phyloP scores from a whole-genome alignment of 1,284 basidiomycete genomes.

The Fomes fomentarius region DNA sequence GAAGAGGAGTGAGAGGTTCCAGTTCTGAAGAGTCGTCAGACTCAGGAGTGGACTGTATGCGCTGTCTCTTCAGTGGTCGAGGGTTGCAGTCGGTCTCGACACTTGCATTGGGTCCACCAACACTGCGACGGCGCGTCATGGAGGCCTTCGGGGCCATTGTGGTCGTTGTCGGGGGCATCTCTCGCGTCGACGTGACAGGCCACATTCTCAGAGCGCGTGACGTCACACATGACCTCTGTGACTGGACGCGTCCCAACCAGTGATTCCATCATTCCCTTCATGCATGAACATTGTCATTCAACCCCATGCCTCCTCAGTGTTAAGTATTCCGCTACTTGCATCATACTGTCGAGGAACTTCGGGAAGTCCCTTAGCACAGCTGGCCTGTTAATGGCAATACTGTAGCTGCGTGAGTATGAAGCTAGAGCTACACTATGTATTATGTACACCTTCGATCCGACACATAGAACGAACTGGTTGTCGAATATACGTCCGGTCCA shows the following conservation, averaged over 20 bases:
- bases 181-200: not conserved
- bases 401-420: too few species aligned
- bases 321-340: too few species aligned
- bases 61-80: constrained; percentile 29
- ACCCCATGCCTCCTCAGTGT: too few species aligned
- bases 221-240: not conserved
- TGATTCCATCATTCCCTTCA: too few species aligned
- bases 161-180: not conserved
- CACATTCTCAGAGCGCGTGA: not conserved
- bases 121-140: not conserved
- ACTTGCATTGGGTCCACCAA: not conserved
- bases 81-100: constrained; percentile 20
- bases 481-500: too few species aligned
- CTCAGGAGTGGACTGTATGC: constrained; percentile 20
- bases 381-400: too few species aligned
- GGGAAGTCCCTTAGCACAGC: too few species aligned
- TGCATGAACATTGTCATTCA: too few species aligned
- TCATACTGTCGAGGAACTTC: too few species aligned
- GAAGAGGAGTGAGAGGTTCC: constrained; percentile 13
- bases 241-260: constrained; percentile 4
- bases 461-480: too few species aligned
- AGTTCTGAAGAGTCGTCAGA: constrained; percentile 6
- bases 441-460: too few species aligned
- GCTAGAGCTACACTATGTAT: too few species aligned
- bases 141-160: not conserved